Base-by-base conservation (phyloP, 1,139 yeast genomes). In the Scheffersomyces parashehatae region DNA sequence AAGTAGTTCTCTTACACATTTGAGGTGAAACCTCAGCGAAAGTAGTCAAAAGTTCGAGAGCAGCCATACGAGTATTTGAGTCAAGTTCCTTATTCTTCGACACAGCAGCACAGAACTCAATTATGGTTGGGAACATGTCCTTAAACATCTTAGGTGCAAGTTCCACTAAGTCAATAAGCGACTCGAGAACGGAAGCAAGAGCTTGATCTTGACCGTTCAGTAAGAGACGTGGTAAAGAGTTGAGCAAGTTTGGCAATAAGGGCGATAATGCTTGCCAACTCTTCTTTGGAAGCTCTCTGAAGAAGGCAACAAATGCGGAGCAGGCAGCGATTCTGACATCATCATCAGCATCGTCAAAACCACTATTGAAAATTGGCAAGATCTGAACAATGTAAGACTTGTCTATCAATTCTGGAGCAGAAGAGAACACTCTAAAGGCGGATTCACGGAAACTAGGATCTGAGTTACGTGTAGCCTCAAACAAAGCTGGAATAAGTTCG, bases 131-230 rank as follows among this genome's bases (percentile, higher is more conserved):
- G 64, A 93, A 91, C 88, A 91, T 88, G 40, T 88, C 89, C 58
- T 81, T 82, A 70, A 93, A 93, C 82, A 93, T 81, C 60, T 91
- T 93, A 41, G 99, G 99, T 9, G 98, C 98, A 50, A 91, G 71
- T 53, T 87, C 95, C 8, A 91, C 97, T 49, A 93, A 77, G 56
- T 93, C 98, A 47, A 91, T 89, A 55, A 93, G 75, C 9, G 91
- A 79, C 64, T 89, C 97, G 51, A 93, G 78, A n/a, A 91, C 96
- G 5, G 88, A 77, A 1, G 96, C 85, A 54, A 93, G 77, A 10
- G 96, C 88, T 26, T 77, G 73, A 45, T 89, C 95, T 60, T 89
- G 88, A 36, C 90, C 90, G 55, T 75, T 82, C 50, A 81, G 85
- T 46, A 90, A 75, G 53, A 93, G 81, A 54, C 91, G 84, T 40